A percentile compares a stretch with the other conserved stretches of the same genome.
Conservation (phyloP, 768 basidiomycete species). For the Phanerodontia chrysosporium region DNA sequence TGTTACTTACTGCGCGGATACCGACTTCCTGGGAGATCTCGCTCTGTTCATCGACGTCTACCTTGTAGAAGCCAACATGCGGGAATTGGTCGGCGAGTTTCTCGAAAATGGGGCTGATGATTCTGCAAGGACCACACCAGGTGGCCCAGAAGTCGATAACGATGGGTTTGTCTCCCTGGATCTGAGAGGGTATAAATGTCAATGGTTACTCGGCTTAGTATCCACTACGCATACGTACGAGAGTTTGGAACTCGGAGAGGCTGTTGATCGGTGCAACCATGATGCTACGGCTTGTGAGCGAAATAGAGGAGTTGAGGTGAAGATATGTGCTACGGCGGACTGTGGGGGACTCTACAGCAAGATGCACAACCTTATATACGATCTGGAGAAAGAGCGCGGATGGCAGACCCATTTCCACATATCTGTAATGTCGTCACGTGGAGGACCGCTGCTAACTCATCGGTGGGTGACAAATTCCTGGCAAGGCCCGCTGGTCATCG, state of each 20-base stretch:
- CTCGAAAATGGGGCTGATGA: constrained; percentile 65
- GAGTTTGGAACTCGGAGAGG: constrained; percentile 16
- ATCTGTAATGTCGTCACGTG: not conserved
- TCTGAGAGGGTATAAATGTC: constrained; percentile 26
- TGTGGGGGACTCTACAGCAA: too few species aligned
- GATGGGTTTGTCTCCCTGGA: constrained; percentile 41
- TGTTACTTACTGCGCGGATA: constrained; percentile 52
- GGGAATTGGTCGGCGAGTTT: constrained; percentile 35
- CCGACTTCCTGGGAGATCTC: constrained; percentile 55
- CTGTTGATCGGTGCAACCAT: constrained; percentile 14
- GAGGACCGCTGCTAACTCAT: not conserved
- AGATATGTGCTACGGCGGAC: too few species aligned
- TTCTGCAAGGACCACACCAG: constrained; percentile 71
- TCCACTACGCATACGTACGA: not conserved
- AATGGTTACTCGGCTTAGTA: not conserved
- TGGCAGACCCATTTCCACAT: too few species aligned
- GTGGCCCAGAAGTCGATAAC: constrained; percentile 75
- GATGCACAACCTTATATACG: not conserved
- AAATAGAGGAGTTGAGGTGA: too few species aligned
- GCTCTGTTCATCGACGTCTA: constrained; percentile 60
- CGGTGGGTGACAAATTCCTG: not conserved
- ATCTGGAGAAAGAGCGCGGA: not conserved
- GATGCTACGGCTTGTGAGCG: too few species aligned
- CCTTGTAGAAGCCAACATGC: constrained; percentile 61
- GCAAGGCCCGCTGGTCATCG: not conserved